A percentile compares a stretch with the other conserved stretches of the same genome.
These are phyloP conservation scores for Metschnikowia cubensis DNA, from an alignment of 805 yeast genomes.

Conservation along the genomic window DNA sequence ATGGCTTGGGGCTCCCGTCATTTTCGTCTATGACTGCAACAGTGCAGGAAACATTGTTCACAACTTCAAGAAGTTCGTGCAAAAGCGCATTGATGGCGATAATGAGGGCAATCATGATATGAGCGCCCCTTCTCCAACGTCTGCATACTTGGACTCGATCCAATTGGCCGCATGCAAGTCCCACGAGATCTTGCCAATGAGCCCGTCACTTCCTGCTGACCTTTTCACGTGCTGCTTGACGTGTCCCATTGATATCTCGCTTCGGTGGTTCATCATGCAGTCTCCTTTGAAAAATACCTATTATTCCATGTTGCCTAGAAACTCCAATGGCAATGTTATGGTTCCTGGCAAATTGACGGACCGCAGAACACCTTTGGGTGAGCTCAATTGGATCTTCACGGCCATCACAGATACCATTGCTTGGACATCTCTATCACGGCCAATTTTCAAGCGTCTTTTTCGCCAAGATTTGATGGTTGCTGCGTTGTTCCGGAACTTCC, in stretches of 20 bases:
- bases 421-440: slow-evolving; percentile 87
- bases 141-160: slow-evolving; percentile 77
- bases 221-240: slow-evolving; percentile 93
- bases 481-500: slow-evolving; percentile 87
- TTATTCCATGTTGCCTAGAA: slow-evolving; percentile 43
- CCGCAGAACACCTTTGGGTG: slow-evolving; percentile 92
- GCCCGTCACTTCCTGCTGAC: slow-evolving; percentile 94
- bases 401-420: slow-evolving; percentile 98
- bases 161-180: slow-evolving; percentile 91
- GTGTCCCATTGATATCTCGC: slow-evolving; percentile 91
- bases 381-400: slow-evolving; percentile 94
- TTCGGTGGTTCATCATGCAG: slow-evolving; percentile 87
- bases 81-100: slow-evolving; percentile 84
- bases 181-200: slow-evolving; percentile 84
- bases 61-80: slow-evolving; percentile 85
- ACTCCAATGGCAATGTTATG: slow-evolving; percentile 52
- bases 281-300: slow-evolving; percentile 58
- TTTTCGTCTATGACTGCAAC: slow-evolving; percentile 90
- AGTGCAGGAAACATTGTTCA: slow-evolving; percentile 91
- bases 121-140: slow-evolving; percentile 57
- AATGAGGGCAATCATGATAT: slow-evolving; percentile 54
- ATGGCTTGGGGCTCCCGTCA: slow-evolving; percentile 97
- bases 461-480: slow-evolving; percentile 97
- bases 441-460: slow-evolving; percentile 82
- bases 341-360: slow-evolving; percentile 92